Percentiles rank a stretch among this genome's conserved stretches.
These are phyloP conservation scores for Podila epigama DNA, from an alignment of 192 early-diverging fungal species.

Conservation along the genomic window DNA sequence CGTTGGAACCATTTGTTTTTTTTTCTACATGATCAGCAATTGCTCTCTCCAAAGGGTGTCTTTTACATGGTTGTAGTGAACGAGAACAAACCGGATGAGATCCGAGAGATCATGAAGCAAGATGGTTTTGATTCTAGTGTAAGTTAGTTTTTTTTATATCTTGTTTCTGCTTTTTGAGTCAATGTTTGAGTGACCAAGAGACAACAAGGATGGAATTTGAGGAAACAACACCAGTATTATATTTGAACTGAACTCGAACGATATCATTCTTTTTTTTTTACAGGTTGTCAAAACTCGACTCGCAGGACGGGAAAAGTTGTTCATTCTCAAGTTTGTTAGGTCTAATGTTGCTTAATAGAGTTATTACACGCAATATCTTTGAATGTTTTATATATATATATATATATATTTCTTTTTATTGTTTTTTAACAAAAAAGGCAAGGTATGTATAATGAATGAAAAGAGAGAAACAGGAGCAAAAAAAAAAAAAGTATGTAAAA, in stretches of 20 bases:
- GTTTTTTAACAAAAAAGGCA: not conserved
- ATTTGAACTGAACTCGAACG: not conserved
- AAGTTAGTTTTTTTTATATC: not conserved
- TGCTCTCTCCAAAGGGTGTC: constrained; percentile 73
- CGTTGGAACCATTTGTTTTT: too few relatives aligned
- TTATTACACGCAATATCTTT: too few relatives aligned
- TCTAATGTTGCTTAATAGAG: not conserved
- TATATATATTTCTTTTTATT: not conserved
- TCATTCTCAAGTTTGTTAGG: constrained; percentile 61
- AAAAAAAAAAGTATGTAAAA: not conserved
- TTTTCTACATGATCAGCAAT: constrained; percentile 43
- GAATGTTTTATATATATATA: not conserved
- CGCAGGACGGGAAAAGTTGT: constrained; percentile 63
- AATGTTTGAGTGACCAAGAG: too few relatives aligned
- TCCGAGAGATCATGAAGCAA: constrained; percentile 65
- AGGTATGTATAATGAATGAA: not conserved
- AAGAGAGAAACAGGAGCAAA: not conserved
- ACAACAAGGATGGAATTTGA: too few relatives aligned
- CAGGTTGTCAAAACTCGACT: constrained; percentile 55
- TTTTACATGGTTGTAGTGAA: constrained; percentile 89
- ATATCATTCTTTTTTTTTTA: not conserved
- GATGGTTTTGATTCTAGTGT: constrained; percentile 56
- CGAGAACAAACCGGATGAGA: constrained; percentile 87
- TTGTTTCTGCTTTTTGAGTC: not conserved
- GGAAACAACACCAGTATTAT: too few relatives aligned